Conservation (phyloP, 2,329 filamentous ascomycete genomes). For the Tolypocladium ovalisporum region DNA sequence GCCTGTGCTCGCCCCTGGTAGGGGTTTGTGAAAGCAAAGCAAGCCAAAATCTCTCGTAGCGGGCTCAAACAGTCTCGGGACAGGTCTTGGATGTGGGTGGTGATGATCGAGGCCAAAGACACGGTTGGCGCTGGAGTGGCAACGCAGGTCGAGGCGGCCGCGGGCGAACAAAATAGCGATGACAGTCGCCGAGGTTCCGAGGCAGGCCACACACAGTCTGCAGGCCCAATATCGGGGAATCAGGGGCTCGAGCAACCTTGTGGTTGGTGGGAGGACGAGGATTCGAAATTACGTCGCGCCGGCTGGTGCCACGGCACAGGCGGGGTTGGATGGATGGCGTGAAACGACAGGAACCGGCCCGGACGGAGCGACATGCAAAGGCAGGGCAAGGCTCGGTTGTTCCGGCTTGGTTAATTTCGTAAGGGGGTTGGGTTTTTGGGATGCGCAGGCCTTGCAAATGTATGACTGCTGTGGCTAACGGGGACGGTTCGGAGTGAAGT, state of each 20-base stretch:
- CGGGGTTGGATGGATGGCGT: background rate
- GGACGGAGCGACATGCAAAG: background rate
- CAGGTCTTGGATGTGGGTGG: background rate
- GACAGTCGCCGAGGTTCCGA: background rate
- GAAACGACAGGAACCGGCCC: slow-evolving; percentile 2
- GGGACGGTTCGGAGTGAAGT: background rate
- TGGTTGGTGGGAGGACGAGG: slow-evolving; percentile 5
- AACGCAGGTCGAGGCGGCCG: background rate
- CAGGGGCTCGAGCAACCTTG: background rate
- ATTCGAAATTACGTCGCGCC: slow-evolving; percentile 16
- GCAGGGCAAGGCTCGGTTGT: background rate
- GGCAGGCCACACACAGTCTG: background rate
- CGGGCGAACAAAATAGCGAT: background rate
- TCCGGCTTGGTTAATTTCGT: background rate
- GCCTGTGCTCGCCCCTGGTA: background rate
- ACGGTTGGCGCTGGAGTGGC: too few species aligned
- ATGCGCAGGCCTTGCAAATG: background rate
- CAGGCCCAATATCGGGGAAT: background rate
- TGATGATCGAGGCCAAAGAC: background rate
- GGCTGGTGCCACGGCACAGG: background rate
- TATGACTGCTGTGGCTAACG: background rate
- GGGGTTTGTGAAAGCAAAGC: background rate
- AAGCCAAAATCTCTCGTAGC: background rate
- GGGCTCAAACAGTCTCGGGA: background rate
- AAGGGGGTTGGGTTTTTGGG: background rate